A percentile compares a stretch with the other conserved stretches of the same genome.
Conservation (phyloP, 306 rosid genomes). For the Hippophae gyantsensis region DNA sequence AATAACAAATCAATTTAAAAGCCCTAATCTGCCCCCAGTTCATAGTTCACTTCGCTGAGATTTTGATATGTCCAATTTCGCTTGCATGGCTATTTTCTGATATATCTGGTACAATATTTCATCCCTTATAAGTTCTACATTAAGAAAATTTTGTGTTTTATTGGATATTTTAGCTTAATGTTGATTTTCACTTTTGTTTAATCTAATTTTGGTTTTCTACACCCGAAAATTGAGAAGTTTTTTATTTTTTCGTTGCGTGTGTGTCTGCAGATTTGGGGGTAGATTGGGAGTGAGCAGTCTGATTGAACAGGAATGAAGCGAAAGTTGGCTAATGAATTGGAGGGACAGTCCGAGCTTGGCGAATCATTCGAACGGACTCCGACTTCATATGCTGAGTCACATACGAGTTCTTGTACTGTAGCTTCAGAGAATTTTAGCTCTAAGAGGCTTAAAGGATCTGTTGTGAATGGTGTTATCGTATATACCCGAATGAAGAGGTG, state of each 20-base stretch:
- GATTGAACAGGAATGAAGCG: conserved; percentile 31
- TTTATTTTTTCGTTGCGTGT: neutral
- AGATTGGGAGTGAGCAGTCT: conserved; percentile 8
- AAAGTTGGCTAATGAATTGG: conserved; percentile 33
- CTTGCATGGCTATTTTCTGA: no score
- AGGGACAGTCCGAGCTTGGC: conserved; percentile 31
- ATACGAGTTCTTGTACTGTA: neutral
- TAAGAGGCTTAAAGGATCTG: conserved; percentile 30
- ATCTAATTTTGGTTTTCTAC: no score
- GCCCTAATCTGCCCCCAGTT: no score
- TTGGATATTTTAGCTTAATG: no score
- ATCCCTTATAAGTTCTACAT: no score
- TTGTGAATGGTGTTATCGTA: conserved; percentile 66
- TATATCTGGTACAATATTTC: no score
- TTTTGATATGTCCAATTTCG: no score
- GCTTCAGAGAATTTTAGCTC: conserved; percentile 22
- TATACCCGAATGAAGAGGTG: conserved; percentile 57
- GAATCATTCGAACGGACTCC: conserved; percentile 24
- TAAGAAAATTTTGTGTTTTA: no score
- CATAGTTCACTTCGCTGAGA: no score
- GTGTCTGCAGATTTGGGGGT: conserved; percentile 17
- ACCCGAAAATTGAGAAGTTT: no score
- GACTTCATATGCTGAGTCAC: conserved; percentile 15
- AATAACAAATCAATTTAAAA: no score
- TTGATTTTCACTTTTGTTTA: no score